These are phyloP conservation scores for Fusarium austroafricanum DNA, from an alignment of 2,329 filamentous ascomycete genomes.

Conservation along the genomic window DNA sequence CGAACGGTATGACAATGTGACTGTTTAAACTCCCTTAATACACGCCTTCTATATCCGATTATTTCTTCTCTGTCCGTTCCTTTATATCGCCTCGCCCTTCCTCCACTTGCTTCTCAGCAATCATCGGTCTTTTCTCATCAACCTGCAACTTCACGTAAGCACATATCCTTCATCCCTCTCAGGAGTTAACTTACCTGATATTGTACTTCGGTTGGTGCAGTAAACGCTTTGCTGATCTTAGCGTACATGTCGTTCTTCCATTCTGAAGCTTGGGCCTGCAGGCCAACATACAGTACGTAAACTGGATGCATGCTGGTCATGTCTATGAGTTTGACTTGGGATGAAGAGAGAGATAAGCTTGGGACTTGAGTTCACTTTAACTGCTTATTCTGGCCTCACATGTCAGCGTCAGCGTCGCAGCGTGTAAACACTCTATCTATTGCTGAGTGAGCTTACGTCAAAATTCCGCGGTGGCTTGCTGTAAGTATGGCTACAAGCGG, in stretches of 20 bases:
- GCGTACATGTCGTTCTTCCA: conserved; percentile 7
- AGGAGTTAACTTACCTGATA: not conserved
- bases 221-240: conserved; percentile 2
- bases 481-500: not conserved
- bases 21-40: not conserved
- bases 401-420: not conserved
- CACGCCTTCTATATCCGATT: not conserved
- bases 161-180: accelerated
- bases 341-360: not conserved
- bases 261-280: conserved; percentile 6
- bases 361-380: not conserved
- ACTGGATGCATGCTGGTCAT: conserved; percentile 21
- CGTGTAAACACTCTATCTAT: conserved; percentile 14
- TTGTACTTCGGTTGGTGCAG: not conserved
- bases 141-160: not conserved
- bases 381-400: not conserved
- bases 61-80: not conserved
- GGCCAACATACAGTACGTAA: conserved; percentile 27
- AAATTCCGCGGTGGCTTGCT: too few relatives aligned
- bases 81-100: conserved; percentile 3
- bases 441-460: conserved; percentile 14
- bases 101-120: conserved; percentile 8
- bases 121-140: conserved; percentile 13
- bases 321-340: not conserved
- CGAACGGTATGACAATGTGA: not conserved